These are phyloP conservation scores for Corymbia maculata DNA, from an alignment of 345 rosid genomes.

Conservation along the genomic window DNA sequence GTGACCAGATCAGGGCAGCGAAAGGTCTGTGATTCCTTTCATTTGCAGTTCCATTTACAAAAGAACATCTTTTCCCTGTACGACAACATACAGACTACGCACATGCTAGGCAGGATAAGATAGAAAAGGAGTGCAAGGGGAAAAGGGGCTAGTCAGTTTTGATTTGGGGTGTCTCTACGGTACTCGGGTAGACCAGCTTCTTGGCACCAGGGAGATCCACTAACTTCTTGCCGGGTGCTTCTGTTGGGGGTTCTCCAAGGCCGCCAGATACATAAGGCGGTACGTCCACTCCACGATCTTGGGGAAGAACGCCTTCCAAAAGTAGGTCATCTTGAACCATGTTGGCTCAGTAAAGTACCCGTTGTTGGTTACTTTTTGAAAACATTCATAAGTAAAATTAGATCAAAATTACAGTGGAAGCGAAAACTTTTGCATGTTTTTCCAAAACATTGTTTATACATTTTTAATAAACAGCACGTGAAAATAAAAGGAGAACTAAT, in stretches of 20 bases:
- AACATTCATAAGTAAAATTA: neutral
- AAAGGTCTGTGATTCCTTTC: neutral
- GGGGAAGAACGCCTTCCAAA: slow-evolving; percentile 30
- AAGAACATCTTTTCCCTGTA: neutral
- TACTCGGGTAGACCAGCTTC: neutral
- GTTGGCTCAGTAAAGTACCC: slow-evolving; percentile 7
- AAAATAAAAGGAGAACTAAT: neutral
- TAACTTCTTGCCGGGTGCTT: slow-evolving; percentile 16
- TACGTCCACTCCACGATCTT: slow-evolving; percentile 18
- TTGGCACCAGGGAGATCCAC: neutral
- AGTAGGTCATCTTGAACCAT: slow-evolving; percentile 2
- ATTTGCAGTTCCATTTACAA: neutral
- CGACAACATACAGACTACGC: neutral
- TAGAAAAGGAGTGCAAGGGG: neutral
- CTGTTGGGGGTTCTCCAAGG: slow-evolving; percentile 6
- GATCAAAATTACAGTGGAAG: neutral
- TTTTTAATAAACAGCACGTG: neutral
- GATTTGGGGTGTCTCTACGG: neutral
- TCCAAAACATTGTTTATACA: neutral
- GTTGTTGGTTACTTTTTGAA: neutral
- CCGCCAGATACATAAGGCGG: neutral
- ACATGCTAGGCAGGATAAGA: neutral
- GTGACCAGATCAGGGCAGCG: neutral
- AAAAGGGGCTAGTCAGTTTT: neutral
- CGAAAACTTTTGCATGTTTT: neutral